Base-by-base conservation (phyloP, 768 basidiomycete species). In the Boletus rex-veris region DNA sequence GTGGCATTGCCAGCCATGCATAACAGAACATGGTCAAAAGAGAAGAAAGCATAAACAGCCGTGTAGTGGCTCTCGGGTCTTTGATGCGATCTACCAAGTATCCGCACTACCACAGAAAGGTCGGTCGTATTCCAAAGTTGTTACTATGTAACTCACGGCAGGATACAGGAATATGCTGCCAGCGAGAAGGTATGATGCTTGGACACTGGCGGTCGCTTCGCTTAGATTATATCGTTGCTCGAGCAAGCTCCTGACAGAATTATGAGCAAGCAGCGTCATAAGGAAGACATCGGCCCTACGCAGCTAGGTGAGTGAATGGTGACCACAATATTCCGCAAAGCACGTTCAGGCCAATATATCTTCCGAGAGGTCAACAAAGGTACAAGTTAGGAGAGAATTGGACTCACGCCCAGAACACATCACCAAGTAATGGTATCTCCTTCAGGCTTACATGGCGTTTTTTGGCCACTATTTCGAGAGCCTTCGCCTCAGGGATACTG, bases 261-360 rank as follows among this genome's bases (percentile, higher is more conserved):
- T 18, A 16, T 60, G 53, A 52, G 60, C 37, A 47, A 50, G 58
- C 24, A 44, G 49, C 3, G 10, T 35, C 11, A 37, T 35, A 43
- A 36, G 45, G n/a, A 43, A 30, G 36, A 44, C 42, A 21, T n/a
- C 44, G 5, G 7, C 30, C 67, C 63, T 63, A 88, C 87, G 89
- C 76, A 12, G 85, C 82, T 40, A 92, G 80, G 63, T 90, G 88
- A 11, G 81, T 82, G 64, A 89, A 90, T 4, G 89, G 90, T 4
- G 81, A 73, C 89, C 89, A 91, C 35, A 90, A 81, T 55, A 82
- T 74, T 16, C 89, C 89, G 55, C 86, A 92, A 15, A 90, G 71
- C 12, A 90, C 67, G 57, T 91, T 91, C n/a, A 89, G 62, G 3
- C 78, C 83, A 52, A 90, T 82, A 65, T 90, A 90, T 15, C 86